Base-by-base conservation (phyloP, 78 protist species). In the Diacronema lutheri region DNA sequence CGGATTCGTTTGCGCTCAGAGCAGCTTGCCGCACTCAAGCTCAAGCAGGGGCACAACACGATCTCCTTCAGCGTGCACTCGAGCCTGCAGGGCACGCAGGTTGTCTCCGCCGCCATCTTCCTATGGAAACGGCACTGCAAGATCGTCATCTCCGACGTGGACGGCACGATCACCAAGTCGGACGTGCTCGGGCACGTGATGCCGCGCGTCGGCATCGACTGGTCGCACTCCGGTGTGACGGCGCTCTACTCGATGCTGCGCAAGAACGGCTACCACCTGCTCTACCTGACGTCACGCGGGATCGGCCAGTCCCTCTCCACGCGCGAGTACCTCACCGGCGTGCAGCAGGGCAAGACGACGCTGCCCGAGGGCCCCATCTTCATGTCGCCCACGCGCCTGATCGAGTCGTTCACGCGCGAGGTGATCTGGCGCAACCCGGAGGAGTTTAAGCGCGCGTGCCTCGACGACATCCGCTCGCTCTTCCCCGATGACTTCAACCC, bases 301-400 rank as follows among this genome's bases (percentile, higher is more conserved):
- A 96, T 97, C 37, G 95, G 97, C 0, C 96, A 94, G 86, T 93
- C 89, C 23, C 14, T 56, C 46, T 4, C 46, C 16, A 88, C 91
- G 20, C 11, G 82, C n/a, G 66, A 73, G 66, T 87, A 66, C 40
- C 57, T 92, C n/a, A 21, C 21, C 10, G 21, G 86, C 37, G 38
- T 91, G 21, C 5, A n/a, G 41, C 93, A 83, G 68, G 79, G 55
- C 60, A 33, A 86, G 76, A 78, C 26, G 66, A 69, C 65, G 37
- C 93, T 97, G 31, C 99, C 99, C 19, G 78, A 38, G 12, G 99
- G 98, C 2, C 99, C 99, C 23, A 91, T 97, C 61, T 65, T 97
- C 26, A 72, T 88, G 76, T 91, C 97, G 12, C 99, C 99, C 5
- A 95, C 93, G 72, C 89, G 96, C 33, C 73, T 97, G 31, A 46